Evolutionary conservation across 495 filamentous ascomycete species (phyloP), one percentile per base, ranked within the genome.

Genomic region (Pseudomonodictys pantanalensis): DNA sequence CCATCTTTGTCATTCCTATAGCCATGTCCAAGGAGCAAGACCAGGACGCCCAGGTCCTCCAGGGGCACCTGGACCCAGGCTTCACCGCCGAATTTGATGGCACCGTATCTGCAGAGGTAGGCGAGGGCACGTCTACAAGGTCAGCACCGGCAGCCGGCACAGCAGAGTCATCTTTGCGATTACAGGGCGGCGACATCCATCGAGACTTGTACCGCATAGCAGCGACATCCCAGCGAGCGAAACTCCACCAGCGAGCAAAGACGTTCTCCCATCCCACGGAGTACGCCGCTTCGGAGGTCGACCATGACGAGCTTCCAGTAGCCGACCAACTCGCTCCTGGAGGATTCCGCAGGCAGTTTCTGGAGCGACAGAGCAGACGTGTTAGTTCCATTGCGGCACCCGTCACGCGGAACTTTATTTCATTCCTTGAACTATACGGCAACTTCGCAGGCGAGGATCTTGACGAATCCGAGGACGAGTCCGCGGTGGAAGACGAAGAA

Each of bases 361-460:
- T 69, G 20, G 65, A 59, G n/a, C 30, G 56, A 44, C 58, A 69
- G 43, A 46, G 46, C 30, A 53, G 72, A 29, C 62, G 69, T 65
- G 52, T 80, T 59, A 52, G 75, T 71, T 68, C 72, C 70, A 60
- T 75, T 58, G 39, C 72, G 52, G 50, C 72, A 57, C 81, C 83
- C 10, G 72, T 86, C 15, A 85, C 86, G 0, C 71, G 72, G n/a
- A 82, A 82, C 60, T 89, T 89, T 58, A 78, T 86, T 30, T 81
- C 84, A 38, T 89, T 88, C 60, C 75, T 89, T 10, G 83, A 86
- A 43, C 69, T 88, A 5, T 89, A 88, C 67, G 86, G 85, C 0
- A 80, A 77, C 46, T 89, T 89, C 67, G 86, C 86, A 0, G 86
- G 86, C 6, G 86, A 89, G 64, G 85, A 88, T 56, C 76, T 89